Evolutionary conservation across 2,329 filamentous ascomycete species (phyloP), one percentile per base, ranked within the genome.

Genomic region (Claviceps capensis): DNA sequence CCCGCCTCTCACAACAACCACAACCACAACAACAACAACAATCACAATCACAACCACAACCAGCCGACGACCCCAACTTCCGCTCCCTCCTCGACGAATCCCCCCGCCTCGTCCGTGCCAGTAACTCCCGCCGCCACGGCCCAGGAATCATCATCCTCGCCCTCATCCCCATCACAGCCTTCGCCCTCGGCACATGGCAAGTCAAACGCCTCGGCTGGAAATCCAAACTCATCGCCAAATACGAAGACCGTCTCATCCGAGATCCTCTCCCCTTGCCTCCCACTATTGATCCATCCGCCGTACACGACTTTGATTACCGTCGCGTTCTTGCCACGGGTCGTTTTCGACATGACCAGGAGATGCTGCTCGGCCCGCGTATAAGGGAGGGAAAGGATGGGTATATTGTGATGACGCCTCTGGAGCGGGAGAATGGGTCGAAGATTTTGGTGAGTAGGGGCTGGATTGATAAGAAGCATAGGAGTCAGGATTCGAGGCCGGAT

Each of bases 151-250:
- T 93, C 38, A 74, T 95, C 55, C 78, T 95, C 11, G 87, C 88
- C 42, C 70, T 95, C 50, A 97, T 98, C 61, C 93, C 93, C 48
- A 69, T 95, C 54, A 96, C 90, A 1, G 88, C 93, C 11, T 95
- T 98, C 67, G 73, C 76, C 51, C 82, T 98, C 16, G 93, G 93
- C 34, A 88, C 88, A 57, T 98, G 93, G 93, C 93, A 98, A 67
- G 86, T 98, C 51, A 82, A 95, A 66, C 85, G 93, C 11, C 79
- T 98, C 1, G 81, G 83, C 53, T 95, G 91, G 90, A 98, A 98
- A 67, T 89, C 88, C 4, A 86, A 95, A 46, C 76, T 98, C 13
- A 83, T 98, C 55, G 88, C 91, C 54, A 88, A 85, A 60, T 88
- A 87, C 67, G 93, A 97, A 70, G 90, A 98, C 72, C 86, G 91